Evolutionary conservation across 202 grass and related monocot genomes (phyloP), one percentile per base, ranked within the genome.

Genomic region (Bolboschoenoplectus hybrid): DNA sequence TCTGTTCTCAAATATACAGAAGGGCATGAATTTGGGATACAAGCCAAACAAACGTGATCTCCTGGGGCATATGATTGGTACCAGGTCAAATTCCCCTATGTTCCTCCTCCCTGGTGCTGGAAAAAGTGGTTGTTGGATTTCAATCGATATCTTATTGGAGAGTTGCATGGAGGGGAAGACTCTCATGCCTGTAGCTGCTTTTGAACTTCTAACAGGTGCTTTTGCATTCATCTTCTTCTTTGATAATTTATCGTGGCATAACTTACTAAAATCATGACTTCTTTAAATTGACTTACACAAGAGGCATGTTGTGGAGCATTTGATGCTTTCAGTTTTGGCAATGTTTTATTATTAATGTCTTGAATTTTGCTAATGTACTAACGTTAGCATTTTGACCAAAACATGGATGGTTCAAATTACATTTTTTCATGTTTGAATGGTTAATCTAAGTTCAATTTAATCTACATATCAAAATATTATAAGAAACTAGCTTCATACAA

Each of bases 91-190:
- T 51, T 90, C 89, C 52, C 58, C 89, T 63, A n/a, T 89, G 78
- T 88, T 85, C 64, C 90, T 96, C 69, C 66, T 86, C 81, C 86
- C 86, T 65, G 92, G 93, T 82, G 90, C 90, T 51, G 89, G 93
- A 40, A 92, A 90, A 84, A 82, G 90, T 81, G 87, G 90, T 49
- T 91, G 90, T 71, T 99, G 97, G 97, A 87, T 99, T 92, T 88
- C 91, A 74, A 81, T 96, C 85, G 97, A 99, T 87, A 85, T 99
- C 78, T 99, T 92, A 80, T 56, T 99, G 75, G 97, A 99, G 71
- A 92, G 92, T 88, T 91, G 89, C 74, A 99, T 99, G 82, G 93
- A 96, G 52, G 97, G 93, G 72, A 96, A 38, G 13, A 86, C 92
- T 92, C 92, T 99, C 41, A 89, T 81, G 56, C 90, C 85, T 74